phyloP scores from a whole-genome alignment of 345 rosid species.

The Orychophragmus violaceus region DNA sequence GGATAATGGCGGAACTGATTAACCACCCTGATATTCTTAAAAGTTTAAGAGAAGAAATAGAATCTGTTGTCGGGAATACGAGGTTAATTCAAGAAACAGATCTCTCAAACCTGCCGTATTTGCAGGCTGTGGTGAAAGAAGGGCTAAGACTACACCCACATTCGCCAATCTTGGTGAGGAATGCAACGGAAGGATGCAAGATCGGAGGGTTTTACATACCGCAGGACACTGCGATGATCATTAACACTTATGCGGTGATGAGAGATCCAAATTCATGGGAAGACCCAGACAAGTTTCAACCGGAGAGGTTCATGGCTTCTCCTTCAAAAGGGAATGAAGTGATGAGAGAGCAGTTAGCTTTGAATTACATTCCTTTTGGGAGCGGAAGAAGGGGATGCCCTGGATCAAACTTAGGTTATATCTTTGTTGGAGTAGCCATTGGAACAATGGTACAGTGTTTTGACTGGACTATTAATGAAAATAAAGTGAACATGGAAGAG shows the following conservation, averaged over 20 bases:
- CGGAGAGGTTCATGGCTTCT: slow-evolving; percentile 31
- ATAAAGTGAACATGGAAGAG: slow-evolving; percentile 29
- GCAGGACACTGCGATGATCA: slow-evolving; percentile 13
- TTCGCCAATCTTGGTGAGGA: slow-evolving; percentile 19
- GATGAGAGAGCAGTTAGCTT: slow-evolving; percentile 9
- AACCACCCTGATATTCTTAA: slow-evolving; percentile 29
- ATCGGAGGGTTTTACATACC: slow-evolving; percentile 33
- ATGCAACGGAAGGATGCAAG: slow-evolving; percentile 15
- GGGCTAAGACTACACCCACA: slow-evolving; percentile 31
- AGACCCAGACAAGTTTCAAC: slow-evolving; percentile 21
- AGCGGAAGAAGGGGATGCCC: slow-evolving; percentile 38
- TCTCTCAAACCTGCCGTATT: slow-evolving; percentile 20
- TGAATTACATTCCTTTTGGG: slow-evolving; percentile 29
- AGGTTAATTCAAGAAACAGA: slow-evolving; percentile 32
- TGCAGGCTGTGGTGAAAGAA: slow-evolving; percentile 35
- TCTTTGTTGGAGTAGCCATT: slow-evolving; percentile 14
- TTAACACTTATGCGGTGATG: slow-evolving; percentile 34
- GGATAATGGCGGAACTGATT: slow-evolving; percentile 35
- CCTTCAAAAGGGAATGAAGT: slow-evolving; percentile 4
- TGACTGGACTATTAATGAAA: slow-evolving; percentile 23
- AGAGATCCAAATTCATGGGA: slow-evolving; percentile 36
- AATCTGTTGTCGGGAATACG: slow-evolving; percentile 21
- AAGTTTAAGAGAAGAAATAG: slow-evolving; percentile 32
- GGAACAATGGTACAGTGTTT: slow-evolving; percentile 33
- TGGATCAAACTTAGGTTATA: slow-evolving; percentile 14